Evolutionary conservation across 257 asterid species (phyloP).

Genomic region (Osmanthus fragrans): DNA sequence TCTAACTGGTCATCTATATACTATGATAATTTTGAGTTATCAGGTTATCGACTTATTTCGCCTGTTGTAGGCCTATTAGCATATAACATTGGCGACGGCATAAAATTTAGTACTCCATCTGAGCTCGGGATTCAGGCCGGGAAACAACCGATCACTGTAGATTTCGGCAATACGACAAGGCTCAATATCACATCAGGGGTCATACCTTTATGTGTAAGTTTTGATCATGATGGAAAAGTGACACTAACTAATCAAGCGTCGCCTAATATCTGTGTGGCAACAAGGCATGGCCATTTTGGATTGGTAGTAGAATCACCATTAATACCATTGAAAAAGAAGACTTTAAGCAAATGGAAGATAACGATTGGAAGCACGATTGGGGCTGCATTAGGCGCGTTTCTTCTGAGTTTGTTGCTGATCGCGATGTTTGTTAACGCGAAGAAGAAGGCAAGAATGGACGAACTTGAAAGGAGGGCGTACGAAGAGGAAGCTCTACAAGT

Average conservation of each 20-base stretch:
- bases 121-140: constrained; percentile 46
- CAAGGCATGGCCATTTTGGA: constrained; percentile 62
- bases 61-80: constrained; percentile 70
- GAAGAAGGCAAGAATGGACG: constrained; percentile 89
- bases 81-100: constrained; percentile 41
- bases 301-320: constrained; percentile 66
- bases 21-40: constrained; percentile 53
- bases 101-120: constrained; percentile 37
- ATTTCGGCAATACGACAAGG: constrained; percentile 40
- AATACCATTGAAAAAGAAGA: constrained; percentile 60
- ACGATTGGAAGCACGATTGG: constrained; percentile 70
- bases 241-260: constrained; percentile 39
- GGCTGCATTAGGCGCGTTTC: constrained; percentile 66
- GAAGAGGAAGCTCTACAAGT: constrained; percentile 95
- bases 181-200: constrained; percentile 34
- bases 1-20: constrained; percentile 72
- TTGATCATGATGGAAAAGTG: constrained; percentile 62
- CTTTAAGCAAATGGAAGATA: constrained; percentile 49
- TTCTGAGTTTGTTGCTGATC: constrained; percentile 56
- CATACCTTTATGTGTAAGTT: constrained; percentile 69
- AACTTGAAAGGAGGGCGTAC: constrained; percentile 79
- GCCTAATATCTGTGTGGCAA: constrained; percentile 50
- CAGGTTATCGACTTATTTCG: constrained; percentile 70
- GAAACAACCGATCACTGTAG: constrained; percentile 54
- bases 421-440: constrained; percentile 72